Base-by-base conservation (phyloP, 495 filamentous ascomycete species). In the Saxispiralis lemnorum region DNA sequence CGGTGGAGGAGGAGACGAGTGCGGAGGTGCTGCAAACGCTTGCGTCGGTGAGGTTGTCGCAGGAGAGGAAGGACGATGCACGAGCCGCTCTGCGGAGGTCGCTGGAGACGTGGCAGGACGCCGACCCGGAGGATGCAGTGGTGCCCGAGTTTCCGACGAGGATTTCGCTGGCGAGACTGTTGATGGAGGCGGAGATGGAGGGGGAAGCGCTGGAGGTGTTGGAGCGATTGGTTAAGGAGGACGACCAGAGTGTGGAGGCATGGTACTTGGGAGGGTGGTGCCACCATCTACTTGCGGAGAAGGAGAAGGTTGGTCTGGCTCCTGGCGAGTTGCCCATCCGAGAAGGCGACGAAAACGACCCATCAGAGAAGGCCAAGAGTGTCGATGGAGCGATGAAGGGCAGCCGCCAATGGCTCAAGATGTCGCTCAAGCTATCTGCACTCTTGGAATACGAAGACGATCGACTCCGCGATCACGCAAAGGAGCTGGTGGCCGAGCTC, bases 191-290 rank as follows among this genome's bases (percentile, higher is more conserved):
- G 2, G 75, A 69, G 36, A 75, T 93, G 79, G 77, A 84, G 55
- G 70, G 83, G 42, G 73, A 82, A 47, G 92, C 89, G 4, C 67
- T 93, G 17, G 76, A 81, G 39, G 84, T 95, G 7, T 66, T 94
- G 35, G 84, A 93, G 51, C 66, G 82, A 39, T 58, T 99, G 39
- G 74, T 93, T 14, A 59, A 66, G 5, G 92, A 96, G 59, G 86
- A 96, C 49, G 92, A 99, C 57, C 69, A 76, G 49, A 85, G 87
- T 60, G 83, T 95, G 10, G 92, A 99, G 60, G 81, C 81, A 1
- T 93, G 85, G 86, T 99, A 99, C 63, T 66, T 96, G 2, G 88
- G 92, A 28, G 92, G 92, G 9, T 99, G 88, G 81, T 81, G 81
- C 44, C 67, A 84, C 45, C 81, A 83, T 55, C 67, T 89, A 43